Base-by-base conservation (phyloP, 176 grass and related monocot species). In the Tillandsia fasciculata region DNA sequence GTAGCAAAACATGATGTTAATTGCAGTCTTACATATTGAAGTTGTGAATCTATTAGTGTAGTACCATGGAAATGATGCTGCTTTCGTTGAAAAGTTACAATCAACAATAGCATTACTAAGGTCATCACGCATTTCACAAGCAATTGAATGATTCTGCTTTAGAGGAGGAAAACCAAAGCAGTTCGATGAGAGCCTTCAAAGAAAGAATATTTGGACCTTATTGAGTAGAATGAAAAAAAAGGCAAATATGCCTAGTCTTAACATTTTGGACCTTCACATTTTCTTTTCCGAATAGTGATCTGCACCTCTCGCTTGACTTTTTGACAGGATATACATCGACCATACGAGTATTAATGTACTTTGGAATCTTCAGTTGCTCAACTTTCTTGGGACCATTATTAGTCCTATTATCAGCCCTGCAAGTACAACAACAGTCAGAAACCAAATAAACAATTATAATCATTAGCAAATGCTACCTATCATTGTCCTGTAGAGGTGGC, bases 271-370 rank as follows among this genome's bases (percentile, higher is more conserved):
- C 93, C 89, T 90, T 92, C 20, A 11, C 28, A 20, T 83, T 86
- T 54, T 88, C 88, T 42, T 97, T 92, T 61, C 83, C 82, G 26
- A 68, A 70, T 71, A 29, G 18, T 78, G 51, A 61, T 72, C 78
- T 81, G 64, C 77, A 80, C 66, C 83, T 80, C 64, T 81, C 91
- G 48, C 86, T 81, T 65, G 77, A 70, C 65, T 97, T 97, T 76
- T 75, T 91, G 0, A 97, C 64, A 57, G 82, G 86, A 72, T 93
- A 99, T 15, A 85, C 76, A 69, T 90, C 86, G n/a, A 79, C 85
- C 68, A 99, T 89, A 77, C 87, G 84, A 8, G 74, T 87, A 77
- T 51, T 90, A 48, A 93, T 83, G 71, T 90, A 88, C 71, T 81
- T 82, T 11, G 89, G 79, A 77, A 90, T 78, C 65, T 93, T 99